Conservation (phyloP, 2,329 filamentous ascomycete genomes). For the Aspergillus sp. region DNA sequence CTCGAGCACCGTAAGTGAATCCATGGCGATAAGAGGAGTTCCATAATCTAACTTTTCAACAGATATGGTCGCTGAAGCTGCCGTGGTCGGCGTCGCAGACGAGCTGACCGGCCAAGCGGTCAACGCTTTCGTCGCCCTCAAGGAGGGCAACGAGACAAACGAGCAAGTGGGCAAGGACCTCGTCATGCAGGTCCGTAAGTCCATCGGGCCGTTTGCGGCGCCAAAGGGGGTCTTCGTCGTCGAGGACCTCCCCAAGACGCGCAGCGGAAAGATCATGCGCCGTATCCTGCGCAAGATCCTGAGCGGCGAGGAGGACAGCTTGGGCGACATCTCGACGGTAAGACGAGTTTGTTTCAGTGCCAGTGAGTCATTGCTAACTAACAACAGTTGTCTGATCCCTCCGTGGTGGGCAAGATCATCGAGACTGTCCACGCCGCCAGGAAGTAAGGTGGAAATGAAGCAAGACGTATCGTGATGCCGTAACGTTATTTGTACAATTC, state of each 20-base stretch:
- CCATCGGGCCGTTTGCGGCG: slow-evolving; percentile 92
- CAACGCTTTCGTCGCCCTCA: slow-evolving; percentile 91
- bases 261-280: slow-evolving; percentile 98
- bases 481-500: not conserved
- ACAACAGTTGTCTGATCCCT: slow-evolving; percentile 71
- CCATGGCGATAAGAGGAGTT: not conserved
- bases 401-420: slow-evolving; percentile 84
- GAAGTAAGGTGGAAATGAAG: slow-evolving; percentile 4
- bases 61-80: slow-evolving; percentile 70
- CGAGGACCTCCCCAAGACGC: slow-evolving; percentile 90
- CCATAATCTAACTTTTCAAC: not conserved
- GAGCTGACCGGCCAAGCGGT: slow-evolving; percentile 95
- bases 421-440: slow-evolving; percentile 55
- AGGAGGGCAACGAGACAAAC: slow-evolving; percentile 65
- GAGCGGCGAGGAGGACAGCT: slow-evolving; percentile 90
- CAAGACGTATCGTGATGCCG: not conserved
- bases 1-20: slow-evolving; percentile 68
- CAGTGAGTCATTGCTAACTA: not conserved
- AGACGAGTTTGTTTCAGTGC: slow-evolving; percentile 28
- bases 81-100: slow-evolving; percentile 85
- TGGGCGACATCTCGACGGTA: slow-evolving; percentile 88
- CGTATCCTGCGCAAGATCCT: slow-evolving; percentile 95
- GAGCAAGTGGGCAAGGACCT: slow-evolving; percentile 89
- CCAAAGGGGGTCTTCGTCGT: slow-evolving; percentile 90
- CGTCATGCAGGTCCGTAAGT: slow-evolving; percentile 88